A percentile compares a stretch with the other conserved stretches of the same genome.
Evolutionary conservation across 169 alveolate species (phyloP).

Genomic region (Plasmodium fragile): DNA sequence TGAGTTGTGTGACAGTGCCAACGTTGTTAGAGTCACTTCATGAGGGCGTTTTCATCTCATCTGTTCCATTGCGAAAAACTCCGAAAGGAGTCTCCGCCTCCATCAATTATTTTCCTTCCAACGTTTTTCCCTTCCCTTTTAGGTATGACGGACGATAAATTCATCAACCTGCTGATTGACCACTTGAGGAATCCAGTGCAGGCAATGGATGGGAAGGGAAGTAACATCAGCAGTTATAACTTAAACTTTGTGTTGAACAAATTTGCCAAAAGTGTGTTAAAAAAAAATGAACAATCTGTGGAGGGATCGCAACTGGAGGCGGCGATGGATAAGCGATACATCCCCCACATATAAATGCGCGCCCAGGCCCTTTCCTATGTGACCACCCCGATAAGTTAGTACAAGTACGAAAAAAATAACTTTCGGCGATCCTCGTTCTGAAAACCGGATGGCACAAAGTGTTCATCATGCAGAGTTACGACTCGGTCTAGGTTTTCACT

Average conservation of each 20-base stretch:
- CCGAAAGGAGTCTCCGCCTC: neutral
- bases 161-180: constrained; percentile 53
- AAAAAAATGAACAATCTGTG: constrained; percentile 1
- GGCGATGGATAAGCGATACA: neutral
- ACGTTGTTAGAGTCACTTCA: neutral
- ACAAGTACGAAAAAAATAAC: constrained; percentile 49
- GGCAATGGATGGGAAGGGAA: constrained; percentile 15
- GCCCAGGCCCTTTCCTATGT: neutral
- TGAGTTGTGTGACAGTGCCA: neutral
- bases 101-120: neutral
- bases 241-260: constrained; percentile 29
- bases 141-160: constrained; percentile 61
- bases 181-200: constrained; percentile 51
- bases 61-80: neutral
- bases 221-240: constrained; percentile 7
- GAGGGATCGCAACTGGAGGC: neutral
- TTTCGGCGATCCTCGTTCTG: constrained; percentile 48
- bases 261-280: constrained; percentile 44
- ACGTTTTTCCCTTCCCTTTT: neutral
- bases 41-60: neutral
- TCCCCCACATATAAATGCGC: neutral
- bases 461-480: constrained; percentile 28
- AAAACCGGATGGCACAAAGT: constrained; percentile 50
- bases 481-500: constrained; percentile 25
- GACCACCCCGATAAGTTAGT: neutral